Evolutionary conservation across 2,329 filamentous ascomycete species (phyloP).

Genomic region (Fusarium musae): DNA sequence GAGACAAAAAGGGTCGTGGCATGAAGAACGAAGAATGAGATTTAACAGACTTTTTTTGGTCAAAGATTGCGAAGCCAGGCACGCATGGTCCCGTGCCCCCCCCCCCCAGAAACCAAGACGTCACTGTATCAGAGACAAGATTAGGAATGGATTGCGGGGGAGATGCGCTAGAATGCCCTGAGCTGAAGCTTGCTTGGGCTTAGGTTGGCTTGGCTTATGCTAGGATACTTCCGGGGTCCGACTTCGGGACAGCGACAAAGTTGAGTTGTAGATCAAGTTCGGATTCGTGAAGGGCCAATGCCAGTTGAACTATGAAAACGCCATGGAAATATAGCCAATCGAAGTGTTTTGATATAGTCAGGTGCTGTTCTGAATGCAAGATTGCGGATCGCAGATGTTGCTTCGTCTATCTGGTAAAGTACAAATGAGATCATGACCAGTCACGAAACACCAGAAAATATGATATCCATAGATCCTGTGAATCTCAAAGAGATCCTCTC

Average conservation of each 20-base stretch:
- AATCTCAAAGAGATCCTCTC: not conserved
- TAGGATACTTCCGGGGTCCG: constrained; percentile 15
- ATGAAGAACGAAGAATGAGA: constrained; percentile 8
- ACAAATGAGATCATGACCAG: constrained; percentile 6
- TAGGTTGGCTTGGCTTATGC: not conserved
- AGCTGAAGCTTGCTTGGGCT: not conserved
- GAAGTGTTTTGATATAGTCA: not conserved
- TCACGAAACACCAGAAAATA: constrained; percentile 23
- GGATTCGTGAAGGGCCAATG: constrained; percentile 20
- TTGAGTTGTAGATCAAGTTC: constrained; percentile 18
- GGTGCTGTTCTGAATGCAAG: not conserved
- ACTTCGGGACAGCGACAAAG: constrained; percentile 12
- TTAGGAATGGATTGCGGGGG: constrained; percentile 27
- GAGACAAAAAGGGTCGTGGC: constrained; percentile 26
- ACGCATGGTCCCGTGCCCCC: constrained; percentile 32
- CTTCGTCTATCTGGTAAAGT: constrained; percentile 6
- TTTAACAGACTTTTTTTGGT: constrained; percentile 41
- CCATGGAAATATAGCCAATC: constrained; percentile 10
- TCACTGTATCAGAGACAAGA: constrained; percentile 33
- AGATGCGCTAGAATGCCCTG: constrained; percentile 25
- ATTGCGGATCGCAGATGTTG: not conserved
- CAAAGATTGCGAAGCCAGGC: constrained; percentile 29
- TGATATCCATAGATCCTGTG: constrained; percentile 7
- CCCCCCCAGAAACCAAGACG: constrained; percentile 33
- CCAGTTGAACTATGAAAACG: not conserved